Evolutionary conservation across 192 early-diverging fungal species (phyloP).

Genomic region (Backusella luteola): DNA sequence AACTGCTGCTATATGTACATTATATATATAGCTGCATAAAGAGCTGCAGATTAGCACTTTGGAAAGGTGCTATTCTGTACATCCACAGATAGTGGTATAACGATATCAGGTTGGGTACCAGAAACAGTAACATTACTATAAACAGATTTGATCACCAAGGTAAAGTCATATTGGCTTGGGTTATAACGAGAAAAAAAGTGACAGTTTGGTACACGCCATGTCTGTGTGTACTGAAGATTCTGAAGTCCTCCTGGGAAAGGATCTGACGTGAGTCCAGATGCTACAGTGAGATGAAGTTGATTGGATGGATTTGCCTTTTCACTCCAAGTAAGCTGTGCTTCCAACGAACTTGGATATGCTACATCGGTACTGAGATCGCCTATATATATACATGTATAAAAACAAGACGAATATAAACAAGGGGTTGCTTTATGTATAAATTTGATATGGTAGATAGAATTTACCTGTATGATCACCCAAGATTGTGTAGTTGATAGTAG

Average conservation of each 20-base stretch:
- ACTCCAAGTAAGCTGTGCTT: constrained; percentile 7
- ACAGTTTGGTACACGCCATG: constrained; percentile 24
- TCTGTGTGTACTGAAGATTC: neutral
- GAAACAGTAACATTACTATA: neutral
- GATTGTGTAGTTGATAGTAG: constrained; percentile 14
- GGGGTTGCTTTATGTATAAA: neutral
- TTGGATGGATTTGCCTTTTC: neutral
- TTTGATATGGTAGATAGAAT: neutral
- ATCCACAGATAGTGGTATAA: neutral
- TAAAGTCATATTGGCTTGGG: constrained; percentile 10
- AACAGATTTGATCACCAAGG: neutral
- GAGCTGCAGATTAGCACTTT: constrained; percentile 1
- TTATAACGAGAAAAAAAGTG: constrained; percentile 25
- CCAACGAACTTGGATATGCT: constrained; percentile 6
- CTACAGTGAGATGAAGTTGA: neutral
- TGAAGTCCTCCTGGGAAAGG: constrained; percentile 7
- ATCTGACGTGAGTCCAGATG: neutral
- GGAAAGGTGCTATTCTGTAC: neutral
- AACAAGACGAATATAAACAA: neutral
- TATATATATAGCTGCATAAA: neutral
- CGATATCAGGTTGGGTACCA: neutral
- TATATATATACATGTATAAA: neutral
- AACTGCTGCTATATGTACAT: neutral
- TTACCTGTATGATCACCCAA: constrained; percentile 20
- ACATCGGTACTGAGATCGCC: neutral